Base-by-base conservation (phyloP, 1,284 basidiomycete genomes). In the Moniliella sp. region DNA sequence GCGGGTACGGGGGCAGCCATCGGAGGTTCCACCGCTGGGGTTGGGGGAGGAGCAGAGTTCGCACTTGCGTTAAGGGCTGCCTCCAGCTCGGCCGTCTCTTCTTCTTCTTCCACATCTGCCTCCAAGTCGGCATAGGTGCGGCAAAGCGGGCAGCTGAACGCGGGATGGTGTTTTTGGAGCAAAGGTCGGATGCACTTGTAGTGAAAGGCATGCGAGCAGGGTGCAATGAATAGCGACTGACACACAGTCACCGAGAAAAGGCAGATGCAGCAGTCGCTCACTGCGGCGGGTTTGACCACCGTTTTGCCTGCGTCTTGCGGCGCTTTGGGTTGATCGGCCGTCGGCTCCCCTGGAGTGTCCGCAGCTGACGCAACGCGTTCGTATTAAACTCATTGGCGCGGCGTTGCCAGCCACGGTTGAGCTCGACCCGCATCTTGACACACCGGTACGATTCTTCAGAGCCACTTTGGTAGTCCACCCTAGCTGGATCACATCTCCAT, bases 401-500 rank as follows among this genome's bases (percentile, higher is more conserved):
- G 1, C 75, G 66, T 59, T 91, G 83, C 82, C 83, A 93, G 0
- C 81, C 67, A 15, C 63, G 73, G 28, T 84, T 66, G 13, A 70
- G 46, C 64, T 97, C 88, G 35, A 97, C 71, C 39, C 82, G 71
- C 62, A 97, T 91, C 70, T 93, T 94, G 42, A 97, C 83, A 44
- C 80, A 84, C 62, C 93, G 80, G 64, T 91, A 97, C 40, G 93
- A 83, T 62, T 94, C 86, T 64, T 97, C 86, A 3, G 79, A 74
- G 0, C 88, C 91, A 16, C 88, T 88, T 61, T 94, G 88, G 62
- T 93, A 97, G 60, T 97, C 91, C 18, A 97, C 84, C 88, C 88
- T 1, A 94, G 72, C 63, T 97, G 88, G 4, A 97, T 65, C 11
- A 94, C 72, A 62, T 97, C 88, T 0, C 88, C 88, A 43, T 94